Evolutionary conservation across 331 rosid genomes (phyloP).

Genomic region (Rosa hybrid): DNA sequence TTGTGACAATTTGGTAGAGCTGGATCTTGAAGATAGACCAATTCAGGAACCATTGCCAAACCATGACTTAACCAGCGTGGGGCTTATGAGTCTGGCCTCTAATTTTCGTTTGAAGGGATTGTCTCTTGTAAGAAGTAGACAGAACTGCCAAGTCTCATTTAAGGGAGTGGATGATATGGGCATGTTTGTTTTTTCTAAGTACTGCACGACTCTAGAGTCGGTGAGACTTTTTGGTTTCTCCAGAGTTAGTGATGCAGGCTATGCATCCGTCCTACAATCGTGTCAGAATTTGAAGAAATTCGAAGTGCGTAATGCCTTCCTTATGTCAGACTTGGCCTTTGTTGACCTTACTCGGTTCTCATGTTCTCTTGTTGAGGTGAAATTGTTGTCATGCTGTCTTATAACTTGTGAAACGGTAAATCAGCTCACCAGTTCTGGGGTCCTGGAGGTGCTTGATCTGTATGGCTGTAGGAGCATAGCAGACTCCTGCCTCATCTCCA

Average conservation of each 20-base stretch:
- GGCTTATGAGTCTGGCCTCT: slow-evolving; percentile 29
- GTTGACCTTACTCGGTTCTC: slow-evolving; percentile 10
- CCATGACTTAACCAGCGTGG: slow-evolving; percentile 27
- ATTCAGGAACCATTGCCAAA: neutral
- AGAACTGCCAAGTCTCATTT: slow-evolving; percentile 28
- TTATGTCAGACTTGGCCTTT: slow-evolving; percentile 34
- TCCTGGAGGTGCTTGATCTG: slow-evolving; percentile 36
- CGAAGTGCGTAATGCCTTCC: slow-evolving; percentile 32
- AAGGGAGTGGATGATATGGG: slow-evolving; percentile 35
- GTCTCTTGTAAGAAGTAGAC: slow-evolving; percentile 31
- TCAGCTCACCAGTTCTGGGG: slow-evolving; percentile 28
- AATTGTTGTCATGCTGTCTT: slow-evolving; percentile 31
- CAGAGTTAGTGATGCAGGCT: slow-evolving; percentile 42
- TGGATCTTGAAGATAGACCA: slow-evolving; percentile 38
- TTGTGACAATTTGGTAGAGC: slow-evolving; percentile 35
- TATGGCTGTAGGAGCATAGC: slow-evolving; percentile 42
- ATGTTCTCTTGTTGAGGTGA: slow-evolving; percentile 34
- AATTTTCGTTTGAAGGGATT: slow-evolving; percentile 26
- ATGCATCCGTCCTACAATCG: slow-evolving; percentile 36
- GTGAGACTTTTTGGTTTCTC: slow-evolving; percentile 40
- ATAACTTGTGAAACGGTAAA: slow-evolving; percentile 36
- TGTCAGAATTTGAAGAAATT: slow-evolving; percentile 28
- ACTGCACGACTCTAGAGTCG: slow-evolving; percentile 29
- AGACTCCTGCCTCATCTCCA: slow-evolving; percentile 28
- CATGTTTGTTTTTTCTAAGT: slow-evolving; percentile 34